Evolutionary conservation across 495 filamentous ascomycete species (phyloP).

Genomic region (Aspergillus ostianus): DNA sequence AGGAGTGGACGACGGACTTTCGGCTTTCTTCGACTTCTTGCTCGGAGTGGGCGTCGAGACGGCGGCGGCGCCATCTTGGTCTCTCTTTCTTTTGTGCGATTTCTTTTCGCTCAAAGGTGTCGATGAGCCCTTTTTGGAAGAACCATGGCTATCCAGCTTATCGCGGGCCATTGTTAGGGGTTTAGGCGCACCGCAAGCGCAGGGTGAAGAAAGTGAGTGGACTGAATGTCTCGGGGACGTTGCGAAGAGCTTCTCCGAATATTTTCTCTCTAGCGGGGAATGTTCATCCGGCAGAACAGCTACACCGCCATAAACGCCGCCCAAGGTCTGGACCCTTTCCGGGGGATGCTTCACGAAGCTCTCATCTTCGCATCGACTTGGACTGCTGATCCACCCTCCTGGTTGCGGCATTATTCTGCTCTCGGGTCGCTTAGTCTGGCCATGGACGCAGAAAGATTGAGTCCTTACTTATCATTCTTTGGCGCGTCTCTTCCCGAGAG

Average conservation of each 20-base stretch:
- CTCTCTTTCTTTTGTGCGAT: conserved; percentile 42
- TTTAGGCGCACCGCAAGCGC: conserved; percentile 9
- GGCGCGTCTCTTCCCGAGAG: background rate
- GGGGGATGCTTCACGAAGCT: conserved; percentile 7
- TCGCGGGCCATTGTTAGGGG: conserved; percentile 30
- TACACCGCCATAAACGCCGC: conserved; percentile 22
- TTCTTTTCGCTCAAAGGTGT: conserved; percentile 25
- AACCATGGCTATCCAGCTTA: conserved; percentile 16
- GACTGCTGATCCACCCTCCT: conserved; percentile 1
- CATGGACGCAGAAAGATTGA: conserved; percentile 19
- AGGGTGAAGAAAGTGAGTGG: background rate
- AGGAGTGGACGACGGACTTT: conserved; percentile 19
- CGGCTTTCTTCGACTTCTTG: conserved; percentile 39
- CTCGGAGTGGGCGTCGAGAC: conserved; percentile 33
- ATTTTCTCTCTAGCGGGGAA: conserved; percentile 23
- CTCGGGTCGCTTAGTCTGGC: background rate
- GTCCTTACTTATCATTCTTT: background rate
- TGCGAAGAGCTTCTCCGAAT: conserved; percentile 19
- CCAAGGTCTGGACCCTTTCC: conserved; percentile 20
- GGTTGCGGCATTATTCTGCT: background rate
- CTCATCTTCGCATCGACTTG: conserved; percentile 9
- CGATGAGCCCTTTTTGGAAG: conserved; percentile 19
- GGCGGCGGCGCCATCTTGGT: conserved; percentile 27
- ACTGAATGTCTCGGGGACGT: conserved; percentile 3
- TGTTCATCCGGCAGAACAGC: conserved; percentile 20